A percentile compares a stretch with the other conserved stretches of the same genome.
phyloP scores from a whole-genome alignment of 768 basidiomycete species.

The Pholiota conissans region DNA sequence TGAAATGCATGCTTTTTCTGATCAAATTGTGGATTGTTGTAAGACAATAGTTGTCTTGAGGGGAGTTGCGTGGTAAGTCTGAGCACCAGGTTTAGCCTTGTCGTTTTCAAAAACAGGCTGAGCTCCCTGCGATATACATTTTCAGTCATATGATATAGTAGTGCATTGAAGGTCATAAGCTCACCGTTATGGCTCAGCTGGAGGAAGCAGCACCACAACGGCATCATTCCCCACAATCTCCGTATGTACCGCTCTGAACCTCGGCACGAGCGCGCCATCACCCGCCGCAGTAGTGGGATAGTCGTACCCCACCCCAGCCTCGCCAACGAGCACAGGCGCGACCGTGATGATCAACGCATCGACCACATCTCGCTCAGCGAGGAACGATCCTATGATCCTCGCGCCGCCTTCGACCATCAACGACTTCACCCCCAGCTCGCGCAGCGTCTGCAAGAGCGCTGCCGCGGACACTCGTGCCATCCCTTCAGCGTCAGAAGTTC shows the following conservation, averaged over 20 bases:
- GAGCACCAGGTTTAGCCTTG: too few relatives aligned
- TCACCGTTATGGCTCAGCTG: too few relatives aligned
- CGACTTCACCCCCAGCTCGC: constrained; percentile 57
- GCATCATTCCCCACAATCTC: constrained; percentile 36
- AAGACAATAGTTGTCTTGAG: too few relatives aligned
- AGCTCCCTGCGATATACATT: too few relatives aligned
- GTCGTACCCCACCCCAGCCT: constrained; percentile 60
- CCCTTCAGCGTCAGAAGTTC: not conserved
- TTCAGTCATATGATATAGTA: too few relatives aligned
- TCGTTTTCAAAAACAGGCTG: too few relatives aligned
- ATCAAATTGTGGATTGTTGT: too few relatives aligned
- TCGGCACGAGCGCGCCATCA: not conserved
- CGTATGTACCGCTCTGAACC: constrained; percentile 28
- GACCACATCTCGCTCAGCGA: constrained; percentile 43
- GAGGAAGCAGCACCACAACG: constrained; percentile 25
- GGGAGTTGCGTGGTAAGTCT: too few relatives aligned
- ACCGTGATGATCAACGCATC: constrained; percentile 84
- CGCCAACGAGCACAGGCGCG: constrained; percentile 83
- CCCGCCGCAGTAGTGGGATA: constrained; percentile 5
- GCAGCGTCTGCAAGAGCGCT: constrained; percentile 51
- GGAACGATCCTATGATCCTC: constrained; percentile 73
- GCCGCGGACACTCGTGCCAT: constrained; percentile 34
- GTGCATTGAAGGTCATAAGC: too few relatives aligned
- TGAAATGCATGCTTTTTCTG: too few relatives aligned
- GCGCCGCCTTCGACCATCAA: constrained; percentile 98